Evolutionary conservation across 768 basidiomycete species (phyloP).

Genomic region (Fistulinella prunicolor): DNA sequence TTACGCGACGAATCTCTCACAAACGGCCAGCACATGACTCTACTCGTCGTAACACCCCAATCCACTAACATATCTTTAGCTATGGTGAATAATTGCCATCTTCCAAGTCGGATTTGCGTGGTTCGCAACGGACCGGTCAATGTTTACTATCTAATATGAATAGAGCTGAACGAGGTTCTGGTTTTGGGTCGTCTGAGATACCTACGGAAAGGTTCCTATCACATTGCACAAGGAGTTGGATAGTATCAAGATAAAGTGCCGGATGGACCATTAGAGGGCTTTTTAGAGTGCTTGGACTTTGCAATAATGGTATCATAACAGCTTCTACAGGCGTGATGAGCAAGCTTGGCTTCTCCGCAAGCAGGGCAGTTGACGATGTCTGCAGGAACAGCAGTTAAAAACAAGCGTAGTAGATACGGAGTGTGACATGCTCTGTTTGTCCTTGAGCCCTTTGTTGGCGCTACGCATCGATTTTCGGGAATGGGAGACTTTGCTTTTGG

Average conservation of each 20-base stretch:
- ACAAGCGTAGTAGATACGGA: background rate
- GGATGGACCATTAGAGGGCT: background rate
- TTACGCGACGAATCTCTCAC: constrained; percentile 1
- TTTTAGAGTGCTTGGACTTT: constrained; percentile 20
- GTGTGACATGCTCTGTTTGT: constrained; percentile 70
- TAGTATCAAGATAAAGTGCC: background rate
- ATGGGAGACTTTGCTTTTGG: constrained; percentile 92
- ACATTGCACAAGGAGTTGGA: background rate
- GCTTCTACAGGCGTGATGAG: constrained; percentile 80
- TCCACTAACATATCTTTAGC: no score
- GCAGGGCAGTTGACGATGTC: constrained; percentile 90
- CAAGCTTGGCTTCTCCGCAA: constrained; percentile 84
- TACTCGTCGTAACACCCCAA: background rate
- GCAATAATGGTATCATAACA: constrained; percentile 54
- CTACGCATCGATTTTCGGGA: constrained; percentile 93
- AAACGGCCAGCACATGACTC: background rate
- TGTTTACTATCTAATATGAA: background rate
- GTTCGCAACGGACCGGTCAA: no score
- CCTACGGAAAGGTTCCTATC: constrained; percentile 1
- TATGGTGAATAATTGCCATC: no score
- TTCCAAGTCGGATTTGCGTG: no score
- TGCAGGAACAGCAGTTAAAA: constrained; percentile 31
- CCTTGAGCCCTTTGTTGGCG: constrained; percentile 92
- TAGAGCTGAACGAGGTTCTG: background rate
- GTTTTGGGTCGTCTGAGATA: background rate